Base-by-base conservation (phyloP, 148 eudicot genomes). In the Mesembryanthemum crystallinum region DNA sequence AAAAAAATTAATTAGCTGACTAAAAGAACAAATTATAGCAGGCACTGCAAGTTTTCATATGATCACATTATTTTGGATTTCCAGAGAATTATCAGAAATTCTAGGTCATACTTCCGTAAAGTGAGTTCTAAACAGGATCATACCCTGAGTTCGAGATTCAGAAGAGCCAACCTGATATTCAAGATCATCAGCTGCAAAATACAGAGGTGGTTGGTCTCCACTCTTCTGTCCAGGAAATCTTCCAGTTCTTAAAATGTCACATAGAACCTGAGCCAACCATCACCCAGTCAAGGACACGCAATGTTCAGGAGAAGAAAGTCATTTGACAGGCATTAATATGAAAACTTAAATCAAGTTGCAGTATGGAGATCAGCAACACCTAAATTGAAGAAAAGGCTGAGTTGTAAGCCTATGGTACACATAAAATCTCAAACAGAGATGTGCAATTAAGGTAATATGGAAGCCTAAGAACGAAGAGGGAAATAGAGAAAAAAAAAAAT, bases 141-240 rank as follows among this genome's bases (percentile, higher is more conserved):
- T 2, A 58, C 27, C 52, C 37, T 28, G 59, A 67, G 21, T 59
- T 23, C 5, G 15, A 54, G 47, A 4, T 17, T 12, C 35, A 74
- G 30, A 39, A 72, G 32, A 25, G 77, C 68, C 62, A 72, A 88
- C 91, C 87, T 88, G 88, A 71, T 88, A 88, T 82, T 88, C 83
- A 71, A 88, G 87, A 80, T 88, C 87, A 78, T 85, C 84, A 32
- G 87, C 88, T n/a, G 88, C 85, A 78, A 88, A 84, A 66, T 80
- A 88, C 45, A 88, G 32, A 62, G 85, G 74, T 30, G 86, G 87
- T 80, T 85, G 91, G 69, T 71, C 73, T 71, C 77, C 83, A 73
- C 71, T 45, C 73, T 77, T 81, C 59, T 73, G 61, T 27, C 85
- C 88, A 69, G 84, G 82, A 83, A 83, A 70, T 33, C 86, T 83